Base-by-base conservation (phyloP, 768 basidiomycete species). In the Hygrocybe coccinea region DNA sequence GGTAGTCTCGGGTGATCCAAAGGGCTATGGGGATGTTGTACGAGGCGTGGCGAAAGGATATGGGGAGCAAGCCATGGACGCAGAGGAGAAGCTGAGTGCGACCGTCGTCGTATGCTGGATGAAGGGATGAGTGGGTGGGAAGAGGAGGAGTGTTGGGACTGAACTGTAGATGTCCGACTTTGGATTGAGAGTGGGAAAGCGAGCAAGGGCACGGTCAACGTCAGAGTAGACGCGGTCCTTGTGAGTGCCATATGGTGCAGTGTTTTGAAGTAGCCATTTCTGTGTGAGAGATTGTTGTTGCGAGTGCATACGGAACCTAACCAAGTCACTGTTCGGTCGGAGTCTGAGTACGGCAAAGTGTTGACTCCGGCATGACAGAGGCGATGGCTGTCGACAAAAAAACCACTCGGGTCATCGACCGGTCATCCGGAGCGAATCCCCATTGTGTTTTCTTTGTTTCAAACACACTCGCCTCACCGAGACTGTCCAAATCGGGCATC, bases 11-110 rank as follows among this genome's bases (percentile, higher is more conserved):
- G 2, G 92, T 79, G 39, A 98, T 62, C 94, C 95, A 98, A 58
- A 95, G 62, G 11, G 89, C 84, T 62, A 99, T 71, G 3, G 97
- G 97, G 63, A 98, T 97, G 69, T 99, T 92, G 77, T 99, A 99
- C 1, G 86, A 77, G 1, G 83, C 73, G 1, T 76, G 71, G 48
- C 87, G 80, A 74, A 84, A 95, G 0, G 80, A 70, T 62, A 99
- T 97, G 3, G 93, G 94, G 1, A 99, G 76, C 4, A 97, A 81
- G 9, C 97, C 97, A 65, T 97, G 90, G 2, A 95, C 63, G 60
- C 91, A 93, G 55, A 98, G 84, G 24, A 99, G 80, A 15, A 97
- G 79, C 65, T 95, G 92, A 0, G 91, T 87, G 36, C 95, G 84
- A 46, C 97, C 97, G 60, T 97, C 92, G 69, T 99, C 93, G 73